Conservation (phyloP, 768 basidiomycete species). For the Serendipita sp. region DNA sequence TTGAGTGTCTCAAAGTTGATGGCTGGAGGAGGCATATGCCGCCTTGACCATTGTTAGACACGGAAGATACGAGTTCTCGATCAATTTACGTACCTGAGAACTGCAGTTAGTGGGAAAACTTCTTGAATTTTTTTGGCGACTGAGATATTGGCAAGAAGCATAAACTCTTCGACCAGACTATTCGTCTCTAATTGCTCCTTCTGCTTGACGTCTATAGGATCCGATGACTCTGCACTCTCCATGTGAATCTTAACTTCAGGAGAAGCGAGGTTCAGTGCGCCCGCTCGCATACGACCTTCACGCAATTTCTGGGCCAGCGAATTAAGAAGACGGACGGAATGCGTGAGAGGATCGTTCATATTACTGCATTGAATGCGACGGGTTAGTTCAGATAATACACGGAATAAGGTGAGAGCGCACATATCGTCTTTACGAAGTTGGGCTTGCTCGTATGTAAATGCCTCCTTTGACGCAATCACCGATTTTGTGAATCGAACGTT, state of each 20-base stretch:
- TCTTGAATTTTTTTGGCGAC: conserved; percentile 87
- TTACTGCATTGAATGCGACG: conserved; percentile 28
- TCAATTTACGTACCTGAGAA: conserved; percentile 44
- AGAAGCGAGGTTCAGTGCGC: conserved; percentile 94
- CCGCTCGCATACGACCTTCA: conserved; percentile 76
- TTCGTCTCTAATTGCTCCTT: conserved; percentile 89
- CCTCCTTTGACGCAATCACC: conserved; percentile 89
- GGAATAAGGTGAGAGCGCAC: conserved; percentile 27
- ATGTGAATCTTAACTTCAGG: conserved; percentile 97
- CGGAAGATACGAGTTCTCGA: neutral
- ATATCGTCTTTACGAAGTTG: conserved; percentile 85
- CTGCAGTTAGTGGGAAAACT: conserved; percentile 89
- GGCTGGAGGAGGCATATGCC: conserved; percentile 80
- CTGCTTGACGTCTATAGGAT: conserved; percentile 94
- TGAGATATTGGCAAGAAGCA: conserved; percentile 93
- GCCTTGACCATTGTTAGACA: conserved; percentile 27
- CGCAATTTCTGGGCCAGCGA: conserved; percentile 70
- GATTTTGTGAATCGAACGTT: conserved; percentile 88
- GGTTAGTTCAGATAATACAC: conserved; percentile 3
- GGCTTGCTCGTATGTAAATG: conserved; percentile 94
- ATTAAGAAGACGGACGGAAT: conserved; percentile 80
- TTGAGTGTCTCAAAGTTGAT: conserved; percentile 92
- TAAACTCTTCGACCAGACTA: conserved; percentile 95
- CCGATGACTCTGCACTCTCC: conserved; percentile 81
- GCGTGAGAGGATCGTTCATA: conserved; percentile 63